Conservation (phyloP, 106 monocot genomes). For the Dendrobium officinale region DNA sequence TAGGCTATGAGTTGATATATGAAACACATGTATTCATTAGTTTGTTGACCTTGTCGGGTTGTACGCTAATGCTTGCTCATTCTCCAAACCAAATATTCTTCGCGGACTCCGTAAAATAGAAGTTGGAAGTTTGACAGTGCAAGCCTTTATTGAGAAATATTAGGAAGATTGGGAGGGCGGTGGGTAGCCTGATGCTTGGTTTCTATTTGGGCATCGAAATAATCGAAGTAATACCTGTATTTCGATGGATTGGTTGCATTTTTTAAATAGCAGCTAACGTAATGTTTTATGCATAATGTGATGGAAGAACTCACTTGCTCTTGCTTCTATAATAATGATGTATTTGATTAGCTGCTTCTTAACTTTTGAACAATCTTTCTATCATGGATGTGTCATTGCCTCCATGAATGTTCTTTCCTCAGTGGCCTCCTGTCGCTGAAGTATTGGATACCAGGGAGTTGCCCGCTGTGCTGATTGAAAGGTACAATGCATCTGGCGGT, state of each 20-base stretch:
- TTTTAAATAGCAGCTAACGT: neutral
- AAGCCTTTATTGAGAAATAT: neutral
- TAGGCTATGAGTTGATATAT: no score
- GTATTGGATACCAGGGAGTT: conserved; percentile 67
- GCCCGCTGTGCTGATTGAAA: conserved; percentile 69
- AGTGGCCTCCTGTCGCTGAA: conserved; percentile 94
- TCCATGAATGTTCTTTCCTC: conserved; percentile 4
- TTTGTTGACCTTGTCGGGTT: neutral
- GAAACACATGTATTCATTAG: neutral
- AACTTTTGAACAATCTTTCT: neutral
- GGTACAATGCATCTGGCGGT: conserved; percentile 73
- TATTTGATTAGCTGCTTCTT: neutral
- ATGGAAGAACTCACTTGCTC: neutral
- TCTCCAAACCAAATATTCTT: neutral
- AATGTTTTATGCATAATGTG: neutral
- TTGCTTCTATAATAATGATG: neutral
- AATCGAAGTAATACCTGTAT: neutral
- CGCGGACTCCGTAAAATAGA: neutral
- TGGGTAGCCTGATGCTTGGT: neutral
- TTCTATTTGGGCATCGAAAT: neutral
- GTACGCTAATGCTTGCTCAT: neutral
- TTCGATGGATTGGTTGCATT: neutral
- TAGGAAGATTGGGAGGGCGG: neutral
- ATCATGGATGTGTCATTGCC: neutral
- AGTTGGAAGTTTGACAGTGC: neutral